Evolutionary conservation across 768 basidiomycete genomes (phyloP).

Genomic region (Lyophyllum atratum): DNA sequence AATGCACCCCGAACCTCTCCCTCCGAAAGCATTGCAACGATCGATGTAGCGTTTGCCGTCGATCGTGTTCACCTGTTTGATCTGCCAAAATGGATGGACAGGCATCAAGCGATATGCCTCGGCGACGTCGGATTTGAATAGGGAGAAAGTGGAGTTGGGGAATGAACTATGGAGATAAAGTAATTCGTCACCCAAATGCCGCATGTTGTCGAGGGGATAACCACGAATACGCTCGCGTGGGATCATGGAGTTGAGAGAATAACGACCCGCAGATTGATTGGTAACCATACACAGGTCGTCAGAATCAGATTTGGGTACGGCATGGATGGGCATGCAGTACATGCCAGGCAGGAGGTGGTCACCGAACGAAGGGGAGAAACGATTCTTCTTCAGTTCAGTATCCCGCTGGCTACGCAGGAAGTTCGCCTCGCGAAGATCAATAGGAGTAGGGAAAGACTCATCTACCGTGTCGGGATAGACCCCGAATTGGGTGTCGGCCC

Average conservation of each 20-base stretch:
- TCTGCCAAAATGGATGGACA: constrained; percentile 29
- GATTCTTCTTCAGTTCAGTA: neutral
- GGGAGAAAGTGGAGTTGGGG: neutral
- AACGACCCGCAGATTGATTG: constrained; percentile 33
- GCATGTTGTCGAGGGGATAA: constrained; percentile 21
- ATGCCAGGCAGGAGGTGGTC: constrained; percentile 22
- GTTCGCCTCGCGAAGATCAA: neutral
- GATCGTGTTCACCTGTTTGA: constrained; percentile 35
- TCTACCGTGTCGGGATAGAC: neutral
- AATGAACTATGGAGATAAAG: neutral
- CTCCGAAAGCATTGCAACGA: constrained; percentile 33
- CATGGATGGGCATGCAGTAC: constrained; percentile 17
- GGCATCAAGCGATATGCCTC: constrained; percentile 35
- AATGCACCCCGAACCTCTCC: constrained; percentile 22
- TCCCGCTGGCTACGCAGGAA: neutral
- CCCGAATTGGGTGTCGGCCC: constrained; percentile 16
- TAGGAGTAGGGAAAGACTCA: neutral
- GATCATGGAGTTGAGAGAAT: constrained; percentile 29
- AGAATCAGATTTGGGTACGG: constrained; percentile 32
- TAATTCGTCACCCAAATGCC: constrained; percentile 11
- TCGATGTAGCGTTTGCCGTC: constrained; percentile 29
- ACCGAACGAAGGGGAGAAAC: constrained; percentile 25
- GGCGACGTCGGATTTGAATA: constrained; percentile 41
- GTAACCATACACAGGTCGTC: constrained; percentile 35
- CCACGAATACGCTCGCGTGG: neutral